These are phyloP conservation scores for Aspergillus affinis DNA, from an alignment of 495 filamentous ascomycete species.

Conservation along the genomic window DNA sequence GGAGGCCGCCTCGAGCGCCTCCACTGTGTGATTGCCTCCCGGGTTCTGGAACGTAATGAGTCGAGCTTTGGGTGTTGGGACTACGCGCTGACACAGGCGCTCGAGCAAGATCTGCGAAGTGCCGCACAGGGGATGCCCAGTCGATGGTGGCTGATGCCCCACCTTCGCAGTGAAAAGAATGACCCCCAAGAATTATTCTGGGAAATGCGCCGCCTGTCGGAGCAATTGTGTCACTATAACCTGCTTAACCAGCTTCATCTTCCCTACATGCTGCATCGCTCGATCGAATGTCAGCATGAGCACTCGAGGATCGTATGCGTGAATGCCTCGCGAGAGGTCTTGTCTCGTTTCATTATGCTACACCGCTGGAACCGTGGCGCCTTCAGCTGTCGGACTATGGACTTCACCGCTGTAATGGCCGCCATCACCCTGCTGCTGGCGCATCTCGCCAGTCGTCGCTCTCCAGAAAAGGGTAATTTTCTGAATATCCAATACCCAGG, in stretches of 20 bases:
- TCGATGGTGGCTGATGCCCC: conserved; percentile 37
- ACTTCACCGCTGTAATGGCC: conserved; percentile 51
- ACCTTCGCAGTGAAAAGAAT: not conserved
- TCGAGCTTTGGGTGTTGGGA: conserved; percentile 9
- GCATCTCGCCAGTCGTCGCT: conserved; percentile 24
- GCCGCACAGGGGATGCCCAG: conserved; percentile 36
- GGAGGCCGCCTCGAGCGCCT: conserved; percentile 28
- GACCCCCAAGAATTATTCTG: not conserved
- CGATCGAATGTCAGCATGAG: conserved; percentile 19
- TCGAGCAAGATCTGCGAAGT: conserved; percentile 45
- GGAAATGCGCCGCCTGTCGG: conserved; percentile 22
- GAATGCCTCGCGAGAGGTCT: conserved; percentile 45
- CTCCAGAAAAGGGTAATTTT: conserved; percentile 14
- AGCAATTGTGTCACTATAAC: conserved; percentile 43
- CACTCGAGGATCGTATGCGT: conserved; percentile 41
- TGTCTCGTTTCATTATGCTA: conserved; percentile 43
- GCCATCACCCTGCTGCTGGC: conserved; percentile 35
- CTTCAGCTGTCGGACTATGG: conserved; percentile 48
- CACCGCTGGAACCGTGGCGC: conserved; percentile 29
- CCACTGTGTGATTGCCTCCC: conserved; percentile 29
- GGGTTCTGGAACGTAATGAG: conserved; percentile 47
- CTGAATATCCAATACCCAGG: conserved; percentile 40
- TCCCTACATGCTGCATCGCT: conserved; percentile 29
- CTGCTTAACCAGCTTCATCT: conserved; percentile 32
- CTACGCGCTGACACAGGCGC: conserved; percentile 29